These are phyloP conservation scores for Trypanosoma congolense DNA, from an alignment of 208 protist species.

Conservation along the genomic window DNA sequence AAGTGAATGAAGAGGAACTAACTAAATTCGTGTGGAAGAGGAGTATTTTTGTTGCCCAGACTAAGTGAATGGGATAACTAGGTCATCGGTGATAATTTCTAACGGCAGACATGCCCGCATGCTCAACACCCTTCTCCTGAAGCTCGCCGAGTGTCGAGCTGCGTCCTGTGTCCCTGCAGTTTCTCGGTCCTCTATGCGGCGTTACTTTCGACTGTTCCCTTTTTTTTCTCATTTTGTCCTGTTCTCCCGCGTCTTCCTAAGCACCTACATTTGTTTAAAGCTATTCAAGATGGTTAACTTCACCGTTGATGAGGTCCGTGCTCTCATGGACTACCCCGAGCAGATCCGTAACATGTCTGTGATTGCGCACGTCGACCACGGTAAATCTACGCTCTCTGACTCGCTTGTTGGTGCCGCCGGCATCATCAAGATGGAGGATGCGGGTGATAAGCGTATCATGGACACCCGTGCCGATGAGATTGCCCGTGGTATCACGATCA, in stretches of 20 bases:
- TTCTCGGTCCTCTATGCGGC: too few relatives aligned
- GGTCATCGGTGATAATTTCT: not conserved
- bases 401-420: constrained; percentile 93
- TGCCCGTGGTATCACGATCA: constrained; percentile 99
- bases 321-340: constrained; percentile 62
- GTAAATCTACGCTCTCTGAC: constrained; percentile 94
- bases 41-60: constrained; percentile 1
- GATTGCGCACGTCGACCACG: constrained; percentile 73
- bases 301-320: constrained; percentile 70
- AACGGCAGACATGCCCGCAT: not conserved
- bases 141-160: too few relatives aligned
- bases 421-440: constrained; percentile 92
- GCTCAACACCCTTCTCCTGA: not conserved
- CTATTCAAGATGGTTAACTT: constrained; percentile 69
- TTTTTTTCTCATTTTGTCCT: not conserved
- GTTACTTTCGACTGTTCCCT: constrained; percentile 7
- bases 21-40: too few relatives aligned
- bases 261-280: constrained; percentile 13
- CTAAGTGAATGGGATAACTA: too few relatives aligned
- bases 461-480: constrained; percentile 81
- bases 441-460: constrained; percentile 67
- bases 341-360: constrained; percentile 83
- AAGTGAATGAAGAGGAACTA: too few relatives aligned
- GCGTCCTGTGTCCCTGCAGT: too few relatives aligned
- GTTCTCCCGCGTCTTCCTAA: not conserved